phyloP scores from a whole-genome alignment of 371 early-diverging fungal genomes.

The Basidiobolus meristosporus region DNA sequence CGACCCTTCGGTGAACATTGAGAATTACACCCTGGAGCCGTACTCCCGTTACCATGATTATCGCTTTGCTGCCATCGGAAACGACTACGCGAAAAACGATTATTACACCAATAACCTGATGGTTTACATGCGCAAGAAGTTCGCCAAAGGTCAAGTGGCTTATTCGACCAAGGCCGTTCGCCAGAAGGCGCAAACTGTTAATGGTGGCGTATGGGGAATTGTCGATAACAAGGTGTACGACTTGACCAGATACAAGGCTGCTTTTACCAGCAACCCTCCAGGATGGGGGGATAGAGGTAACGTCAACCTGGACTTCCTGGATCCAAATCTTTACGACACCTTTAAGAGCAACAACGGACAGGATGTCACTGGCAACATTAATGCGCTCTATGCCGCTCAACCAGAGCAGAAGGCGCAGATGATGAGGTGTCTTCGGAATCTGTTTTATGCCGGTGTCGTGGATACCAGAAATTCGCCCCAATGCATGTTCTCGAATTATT shows the following conservation, averaged over 20 bases:
- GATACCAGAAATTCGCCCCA: slow-evolving; percentile 60
- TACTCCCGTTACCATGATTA: slow-evolving; percentile 30
- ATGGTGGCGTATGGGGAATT: slow-evolving; percentile 38
- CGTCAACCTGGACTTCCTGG: slow-evolving; percentile 24
- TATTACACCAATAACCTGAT: slow-evolving; percentile 48
- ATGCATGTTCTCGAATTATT: slow-evolving; percentile 78
- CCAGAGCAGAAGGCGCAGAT: slow-evolving; percentile 7
- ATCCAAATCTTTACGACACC: slow-evolving; percentile 26
- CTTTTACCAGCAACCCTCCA: slow-evolving; percentile 14
- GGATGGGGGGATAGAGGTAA: no score
- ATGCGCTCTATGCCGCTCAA: slow-evolving; percentile 4
- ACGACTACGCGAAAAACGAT: slow-evolving; percentile 5
- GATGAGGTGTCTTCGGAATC: slow-evolving; percentile 53
- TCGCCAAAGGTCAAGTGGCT: slow-evolving; percentile 42
- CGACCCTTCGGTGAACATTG: slow-evolving; percentile 18
- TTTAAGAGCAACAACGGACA: slow-evolving; percentile 50
- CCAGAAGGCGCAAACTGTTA: no score
- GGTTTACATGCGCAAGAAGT: slow-evolving; percentile 26
- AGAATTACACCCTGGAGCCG: slow-evolving; percentile 10
- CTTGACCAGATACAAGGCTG: slow-evolving; percentile 51
- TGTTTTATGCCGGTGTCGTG: slow-evolving; percentile 77
- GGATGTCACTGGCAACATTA: slow-evolving; percentile 5
- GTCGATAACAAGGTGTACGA: slow-evolving; percentile 60
- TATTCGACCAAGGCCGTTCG: slow-evolving; percentile 20
- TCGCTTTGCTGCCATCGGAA: slow-evolving; percentile 10